Evolutionary conservation across 257 asterid species (phyloP).

Genomic region (Nicotiana undulata): DNA sequence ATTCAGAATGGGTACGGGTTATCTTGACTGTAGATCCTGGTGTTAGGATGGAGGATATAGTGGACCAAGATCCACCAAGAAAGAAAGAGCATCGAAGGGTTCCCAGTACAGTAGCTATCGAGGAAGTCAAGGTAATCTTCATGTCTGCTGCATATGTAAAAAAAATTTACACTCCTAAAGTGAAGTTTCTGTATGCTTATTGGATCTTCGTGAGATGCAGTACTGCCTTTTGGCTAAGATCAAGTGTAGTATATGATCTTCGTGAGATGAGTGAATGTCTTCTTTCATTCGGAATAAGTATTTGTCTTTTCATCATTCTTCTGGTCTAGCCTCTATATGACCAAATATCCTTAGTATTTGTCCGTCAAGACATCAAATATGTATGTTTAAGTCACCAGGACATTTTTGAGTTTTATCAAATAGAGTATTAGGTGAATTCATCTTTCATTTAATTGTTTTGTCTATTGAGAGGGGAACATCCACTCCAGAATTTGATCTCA

Average conservation of each 20-base stretch:
- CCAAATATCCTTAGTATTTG: neutral
- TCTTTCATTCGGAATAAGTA: neutral
- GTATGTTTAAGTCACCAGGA: neutral
- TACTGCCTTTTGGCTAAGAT: neutral
- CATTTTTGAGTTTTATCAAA: neutral
- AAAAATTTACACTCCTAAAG: neutral
- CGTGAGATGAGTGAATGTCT: neutral
- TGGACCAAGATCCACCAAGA: slow-evolving; percentile 84
- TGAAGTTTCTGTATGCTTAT: slow-evolving; percentile 1
- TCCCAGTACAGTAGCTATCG: slow-evolving; percentile 97
- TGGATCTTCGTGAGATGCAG: neutral
- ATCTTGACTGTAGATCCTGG: slow-evolving; percentile 77
- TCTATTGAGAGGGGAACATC: neutral
- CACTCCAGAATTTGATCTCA: neutral
- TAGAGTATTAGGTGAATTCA: neutral
- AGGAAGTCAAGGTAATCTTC: slow-evolving; percentile 82
- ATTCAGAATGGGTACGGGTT: slow-evolving; percentile 46
- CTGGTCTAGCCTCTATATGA: neutral
- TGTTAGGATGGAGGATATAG: slow-evolving; percentile 89
- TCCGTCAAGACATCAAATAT: neutral
- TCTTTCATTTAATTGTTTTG: neutral
- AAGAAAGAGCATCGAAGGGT: slow-evolving; percentile 97
- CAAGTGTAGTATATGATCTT: neutral
- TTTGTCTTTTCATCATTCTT: neutral
- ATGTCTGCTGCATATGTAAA: neutral